phyloP scores from a whole-genome alignment of 1,284 basidiomycete genomes.

The Fomitopsis schrenkii region DNA sequence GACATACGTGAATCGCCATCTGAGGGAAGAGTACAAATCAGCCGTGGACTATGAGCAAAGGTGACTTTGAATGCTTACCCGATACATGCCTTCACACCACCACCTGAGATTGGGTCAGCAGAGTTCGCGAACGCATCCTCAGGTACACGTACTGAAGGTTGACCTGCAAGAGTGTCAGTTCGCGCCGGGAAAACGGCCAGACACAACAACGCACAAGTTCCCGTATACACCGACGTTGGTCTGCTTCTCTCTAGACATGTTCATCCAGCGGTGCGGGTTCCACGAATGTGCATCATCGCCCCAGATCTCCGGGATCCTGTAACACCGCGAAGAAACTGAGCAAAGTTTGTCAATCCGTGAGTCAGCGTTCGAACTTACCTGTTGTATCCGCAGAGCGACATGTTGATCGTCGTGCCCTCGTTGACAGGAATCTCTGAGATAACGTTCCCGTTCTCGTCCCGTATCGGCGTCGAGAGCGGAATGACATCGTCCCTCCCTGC shows the following conservation, averaged over 20 bases:
- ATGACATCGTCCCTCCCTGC: conserved; percentile 29
- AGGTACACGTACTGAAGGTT: conserved; percentile 1
- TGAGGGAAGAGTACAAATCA: background rate
- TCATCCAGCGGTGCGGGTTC: conserved; percentile 25
- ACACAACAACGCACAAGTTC: conserved; percentile 23
- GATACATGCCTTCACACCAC: conserved; percentile 47
- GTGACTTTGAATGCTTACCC: conserved; percentile 4
- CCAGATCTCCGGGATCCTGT: conserved; percentile 21
- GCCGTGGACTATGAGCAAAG: background rate
- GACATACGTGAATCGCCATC: conserved; percentile 46
- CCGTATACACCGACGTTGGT: conserved; percentile 38
- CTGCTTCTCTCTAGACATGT: conserved; percentile 11
- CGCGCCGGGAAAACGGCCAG: background rate
- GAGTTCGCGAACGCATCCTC: background rate
- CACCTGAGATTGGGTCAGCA: conserved; percentile 12
- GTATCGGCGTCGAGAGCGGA: conserved; percentile 26
- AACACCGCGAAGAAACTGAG: background rate
- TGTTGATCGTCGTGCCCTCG: conserved; percentile 28
- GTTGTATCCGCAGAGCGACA: conserved; percentile 35
- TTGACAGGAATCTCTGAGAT: conserved; percentile 33
- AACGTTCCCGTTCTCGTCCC: conserved; percentile 21
- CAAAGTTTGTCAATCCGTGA: too few relatives aligned
- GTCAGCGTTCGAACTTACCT: conserved; percentile 16
- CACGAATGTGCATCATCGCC: conserved; percentile 24
- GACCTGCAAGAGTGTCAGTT: background rate